Evolutionary conservation across 2,329 filamentous ascomycete species (phyloP).

Genomic region (Drechmeria coniospora): DNA sequence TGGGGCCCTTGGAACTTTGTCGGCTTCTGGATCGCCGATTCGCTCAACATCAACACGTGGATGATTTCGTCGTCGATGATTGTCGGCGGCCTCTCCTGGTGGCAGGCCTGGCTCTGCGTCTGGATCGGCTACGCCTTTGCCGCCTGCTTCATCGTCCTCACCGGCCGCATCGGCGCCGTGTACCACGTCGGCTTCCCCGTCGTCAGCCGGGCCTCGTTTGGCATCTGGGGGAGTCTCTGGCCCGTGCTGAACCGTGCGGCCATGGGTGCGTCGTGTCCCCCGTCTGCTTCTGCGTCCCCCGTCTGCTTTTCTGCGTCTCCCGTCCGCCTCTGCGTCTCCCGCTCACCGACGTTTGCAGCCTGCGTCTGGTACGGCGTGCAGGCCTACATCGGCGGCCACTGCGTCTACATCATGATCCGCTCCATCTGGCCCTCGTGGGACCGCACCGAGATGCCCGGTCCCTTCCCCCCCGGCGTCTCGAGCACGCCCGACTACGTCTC

Average conservation of each 20-base stretch:
- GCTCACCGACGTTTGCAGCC: conserved; percentile 23
- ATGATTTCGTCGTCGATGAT: conserved; percentile 85
- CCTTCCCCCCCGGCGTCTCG: conserved; percentile 48
- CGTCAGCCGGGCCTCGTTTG: conserved; percentile 61
- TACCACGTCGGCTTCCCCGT: conserved; percentile 89
- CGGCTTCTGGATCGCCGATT: conserved; percentile 74
- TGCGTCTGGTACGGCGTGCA: conserved; percentile 84
- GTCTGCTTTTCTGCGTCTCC: neutral
- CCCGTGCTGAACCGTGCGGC: conserved; percentile 79
- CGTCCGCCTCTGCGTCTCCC: neutral
- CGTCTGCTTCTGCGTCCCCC: neutral
- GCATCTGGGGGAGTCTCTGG: conserved; percentile 81
- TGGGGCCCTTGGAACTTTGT: conserved; percentile 85
- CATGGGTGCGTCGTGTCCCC: conserved; percentile 36
- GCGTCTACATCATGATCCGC: conserved; percentile 78
- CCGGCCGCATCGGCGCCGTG: conserved; percentile 67
- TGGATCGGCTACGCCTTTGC: conserved; percentile 75
- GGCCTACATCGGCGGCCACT: conserved; percentile 69
- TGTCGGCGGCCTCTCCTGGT: conserved; percentile 66
- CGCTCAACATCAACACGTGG: conserved; percentile 85
- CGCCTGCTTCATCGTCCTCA: conserved; percentile 58
- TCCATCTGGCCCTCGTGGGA: conserved; percentile 64
- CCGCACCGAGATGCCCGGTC: conserved; percentile 45
- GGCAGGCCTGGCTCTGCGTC: conserved; percentile 81
- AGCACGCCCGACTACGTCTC: conserved; percentile 61